Conservation (phyloP, 768 basidiomycete genomes). For the Holtermannia corniformis region DNA sequence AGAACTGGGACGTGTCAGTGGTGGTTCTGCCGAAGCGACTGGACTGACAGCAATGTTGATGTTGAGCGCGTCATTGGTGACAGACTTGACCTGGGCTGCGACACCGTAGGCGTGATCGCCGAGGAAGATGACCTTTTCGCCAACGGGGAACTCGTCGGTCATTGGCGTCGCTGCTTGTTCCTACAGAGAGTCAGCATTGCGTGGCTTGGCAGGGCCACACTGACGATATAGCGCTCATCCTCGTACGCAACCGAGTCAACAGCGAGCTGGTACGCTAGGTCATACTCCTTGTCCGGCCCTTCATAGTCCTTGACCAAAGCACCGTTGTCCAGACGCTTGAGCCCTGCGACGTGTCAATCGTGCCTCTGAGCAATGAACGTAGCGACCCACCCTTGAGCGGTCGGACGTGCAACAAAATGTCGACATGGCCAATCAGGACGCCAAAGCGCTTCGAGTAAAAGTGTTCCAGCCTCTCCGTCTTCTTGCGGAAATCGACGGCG, state of each 20-base stretch:
- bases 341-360: slow-evolving; percentile 47
- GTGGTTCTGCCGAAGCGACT: slow-evolving; percentile 12
- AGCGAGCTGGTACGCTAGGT: slow-evolving; percentile 79
- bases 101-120: slow-evolving; percentile 93
- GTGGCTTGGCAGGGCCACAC: neutral
- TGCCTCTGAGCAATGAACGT: neutral
- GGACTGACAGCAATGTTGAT: slow-evolving; percentile 72
- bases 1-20: slow-evolving; percentile 52
- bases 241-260: slow-evolving; percentile 72
- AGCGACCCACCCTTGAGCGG: slow-evolving; percentile 68
- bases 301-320: slow-evolving; percentile 95
- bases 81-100: slow-evolving; percentile 75
- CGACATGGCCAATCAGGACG: slow-evolving; percentile 70
- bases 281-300: slow-evolving; percentile 64
- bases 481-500: slow-evolving; percentile 65
- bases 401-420: slow-evolving; percentile 74
- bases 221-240: slow-evolving; percentile 55
- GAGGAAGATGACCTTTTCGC: slow-evolving; percentile 88
- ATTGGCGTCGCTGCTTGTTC: slow-evolving; percentile 75
- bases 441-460: slow-evolving; percentile 82
- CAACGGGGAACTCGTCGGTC: slow-evolving; percentile 78
- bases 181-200: slow-evolving; percentile 30
- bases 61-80: slow-evolving; percentile 60
- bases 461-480: slow-evolving; percentile 70
- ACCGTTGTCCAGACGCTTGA: slow-evolving; percentile 78